These are phyloP conservation scores for Magnusiomyces ingens DNA, from an alignment of 1,139 yeast species.

Conservation along the genomic window DNA sequence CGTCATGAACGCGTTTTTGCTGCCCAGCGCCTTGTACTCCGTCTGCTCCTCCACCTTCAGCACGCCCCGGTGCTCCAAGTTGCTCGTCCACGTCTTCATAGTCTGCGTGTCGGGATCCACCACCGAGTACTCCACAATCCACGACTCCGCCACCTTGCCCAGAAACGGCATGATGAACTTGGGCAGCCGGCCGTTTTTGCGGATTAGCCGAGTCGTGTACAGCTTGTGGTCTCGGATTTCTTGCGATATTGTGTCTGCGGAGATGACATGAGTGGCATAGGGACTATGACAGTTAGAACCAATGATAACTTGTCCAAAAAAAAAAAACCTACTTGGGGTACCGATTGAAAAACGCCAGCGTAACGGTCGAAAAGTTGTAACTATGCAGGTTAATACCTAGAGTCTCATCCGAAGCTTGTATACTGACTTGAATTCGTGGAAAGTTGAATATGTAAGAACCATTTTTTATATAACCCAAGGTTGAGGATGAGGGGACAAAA, in stretches of 20 bases:
- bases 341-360: slow-evolving; percentile 73
- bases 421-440: slow-evolving; percentile 4
- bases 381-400: too few relatives aligned
- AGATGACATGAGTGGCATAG: slow-evolving; percentile 77
- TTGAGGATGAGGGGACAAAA: too few relatives aligned
- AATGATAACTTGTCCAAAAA: neutral
- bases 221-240: slow-evolving; percentile 51
- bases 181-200: slow-evolving; percentile 78
- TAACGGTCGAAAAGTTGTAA: slow-evolving; percentile 60
- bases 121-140: slow-evolving; percentile 77
- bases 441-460: slow-evolving; percentile 5
- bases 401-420: too few relatives aligned
- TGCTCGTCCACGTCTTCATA: slow-evolving; percentile 70
- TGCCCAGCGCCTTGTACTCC: slow-evolving; percentile 39
- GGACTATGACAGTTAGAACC: slow-evolving; percentile 39
- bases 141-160: slow-evolving; percentile 65
- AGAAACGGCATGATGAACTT: slow-evolving; percentile 70
- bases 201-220: slow-evolving; percentile 66
- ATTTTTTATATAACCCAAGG: too few relatives aligned
- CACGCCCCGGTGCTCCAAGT: slow-evolving; percentile 77
- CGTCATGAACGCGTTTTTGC: slow-evolving; percentile 13
- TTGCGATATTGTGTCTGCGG: slow-evolving; percentile 68
- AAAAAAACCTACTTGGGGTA: slow-evolving; percentile 54
- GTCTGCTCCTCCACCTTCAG: slow-evolving; percentile 76
- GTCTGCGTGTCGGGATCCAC: slow-evolving; percentile 56